Evolutionary conservation across 2,329 filamentous ascomycete species (phyloP).

Genomic region (Pestalotiopsis sp.): DNA sequence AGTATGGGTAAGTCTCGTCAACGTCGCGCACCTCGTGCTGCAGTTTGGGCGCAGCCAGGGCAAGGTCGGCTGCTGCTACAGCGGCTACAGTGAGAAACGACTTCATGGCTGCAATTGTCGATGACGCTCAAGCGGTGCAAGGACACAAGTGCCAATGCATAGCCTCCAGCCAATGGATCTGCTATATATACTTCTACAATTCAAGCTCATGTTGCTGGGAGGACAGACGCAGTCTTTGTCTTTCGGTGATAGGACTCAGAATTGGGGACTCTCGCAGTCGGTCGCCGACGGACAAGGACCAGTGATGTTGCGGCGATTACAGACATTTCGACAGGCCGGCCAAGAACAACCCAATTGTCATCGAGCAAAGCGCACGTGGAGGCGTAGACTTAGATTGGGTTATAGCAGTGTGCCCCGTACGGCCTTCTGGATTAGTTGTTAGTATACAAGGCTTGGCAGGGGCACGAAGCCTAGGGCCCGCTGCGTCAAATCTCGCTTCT

Average conservation of each 20-base stretch:
- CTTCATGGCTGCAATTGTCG: not conserved
- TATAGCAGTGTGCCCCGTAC: not conserved
- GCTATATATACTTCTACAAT: not conserved
- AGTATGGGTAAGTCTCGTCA: slow-evolving; percentile 9
- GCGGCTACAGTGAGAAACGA: not conserved
- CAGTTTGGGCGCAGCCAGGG: slow-evolving; percentile 2
- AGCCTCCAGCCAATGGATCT: not conserved
- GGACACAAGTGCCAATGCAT: not conserved
- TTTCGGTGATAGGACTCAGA: not conserved
- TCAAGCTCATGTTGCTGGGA: not conserved
- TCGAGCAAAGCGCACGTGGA: not conserved
- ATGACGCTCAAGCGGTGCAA: not conserved
- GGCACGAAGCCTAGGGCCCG: not conserved
- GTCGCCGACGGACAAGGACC: not conserved
- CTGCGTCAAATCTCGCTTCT: not conserved
- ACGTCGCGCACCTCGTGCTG: slow-evolving; percentile 9
- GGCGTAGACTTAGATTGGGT: not conserved
- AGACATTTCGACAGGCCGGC: not conserved
- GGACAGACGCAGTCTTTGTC: not conserved
- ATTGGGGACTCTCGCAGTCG: not conserved
- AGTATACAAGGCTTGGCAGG: not conserved
- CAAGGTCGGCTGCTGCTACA: not conserved
- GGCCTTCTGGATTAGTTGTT: not conserved
- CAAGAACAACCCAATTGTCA: not conserved
- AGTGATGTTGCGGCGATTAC: not conserved